Percentiles rank a stretch among this genome's conserved stretches.
Evolutionary conservation across 345 rosid genomes (phyloP).

Genomic region (Geranium brycei): DNA sequence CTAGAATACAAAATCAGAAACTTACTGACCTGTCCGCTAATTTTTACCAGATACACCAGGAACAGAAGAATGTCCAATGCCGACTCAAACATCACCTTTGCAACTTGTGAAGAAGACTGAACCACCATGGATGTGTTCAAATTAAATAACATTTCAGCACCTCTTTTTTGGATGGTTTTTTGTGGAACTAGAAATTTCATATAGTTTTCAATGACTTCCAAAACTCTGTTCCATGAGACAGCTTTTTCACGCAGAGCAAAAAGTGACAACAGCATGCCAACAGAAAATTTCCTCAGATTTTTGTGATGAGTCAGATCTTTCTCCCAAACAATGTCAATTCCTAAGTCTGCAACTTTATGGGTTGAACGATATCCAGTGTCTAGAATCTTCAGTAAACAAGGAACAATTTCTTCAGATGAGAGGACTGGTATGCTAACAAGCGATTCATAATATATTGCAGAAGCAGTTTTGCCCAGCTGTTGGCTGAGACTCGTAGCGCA

Average conservation of each 20-base stretch:
- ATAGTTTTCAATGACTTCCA: slow-evolving; percentile 51
- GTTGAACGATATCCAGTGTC: slow-evolving; percentile 57
- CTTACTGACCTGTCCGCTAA: slow-evolving; percentile 54
- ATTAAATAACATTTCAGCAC: slow-evolving; percentile 32
- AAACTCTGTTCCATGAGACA: slow-evolving; percentile 60
- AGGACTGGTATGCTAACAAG: slow-evolving; percentile 39
- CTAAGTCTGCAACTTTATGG: slow-evolving; percentile 28
- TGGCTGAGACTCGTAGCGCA: slow-evolving; percentile 54
- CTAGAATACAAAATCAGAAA: slow-evolving; percentile 8
- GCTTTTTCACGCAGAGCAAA: slow-evolving; percentile 48
- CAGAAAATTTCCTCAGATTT: slow-evolving; percentile 67
- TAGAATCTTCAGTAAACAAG: slow-evolving; percentile 61
- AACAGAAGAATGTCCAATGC: slow-evolving; percentile 66
- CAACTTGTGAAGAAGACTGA: slow-evolving; percentile 77
- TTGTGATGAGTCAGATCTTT: slow-evolving; percentile 52
- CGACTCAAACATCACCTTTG: slow-evolving; percentile 73
- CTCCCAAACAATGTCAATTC: slow-evolving; percentile 54
- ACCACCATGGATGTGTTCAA: slow-evolving; percentile 37
- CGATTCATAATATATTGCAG: slow-evolving; percentile 70
- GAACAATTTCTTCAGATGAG: slow-evolving; percentile 62
- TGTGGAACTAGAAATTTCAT: slow-evolving; percentile 61
- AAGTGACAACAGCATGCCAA: slow-evolving; percentile 59
- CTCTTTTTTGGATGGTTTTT: slow-evolving; percentile 36
- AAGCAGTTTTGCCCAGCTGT: slow-evolving; percentile 64
- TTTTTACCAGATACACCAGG: slow-evolving; percentile 57